phyloP scores from a whole-genome alignment of 2,329 filamentous ascomycete species.

The Hysterium pulicare region DNA sequence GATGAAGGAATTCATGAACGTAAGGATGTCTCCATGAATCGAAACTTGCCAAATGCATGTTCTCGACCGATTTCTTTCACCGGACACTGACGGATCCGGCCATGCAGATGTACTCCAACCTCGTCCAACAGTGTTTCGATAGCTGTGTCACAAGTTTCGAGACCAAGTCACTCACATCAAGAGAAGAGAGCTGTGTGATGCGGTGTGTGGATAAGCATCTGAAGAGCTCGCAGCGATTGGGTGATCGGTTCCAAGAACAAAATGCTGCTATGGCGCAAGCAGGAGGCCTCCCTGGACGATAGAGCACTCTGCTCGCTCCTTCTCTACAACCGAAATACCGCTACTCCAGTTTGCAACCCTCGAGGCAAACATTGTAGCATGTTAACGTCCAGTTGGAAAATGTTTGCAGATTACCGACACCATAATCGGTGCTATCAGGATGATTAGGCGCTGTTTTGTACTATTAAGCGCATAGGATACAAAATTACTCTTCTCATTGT shows the following conservation, averaged over 20 bases:
- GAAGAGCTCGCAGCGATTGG: slow-evolving; percentile 84
- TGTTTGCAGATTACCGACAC: no score
- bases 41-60: background rate
- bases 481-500: slow-evolving; percentile 3
- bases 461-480: no score
- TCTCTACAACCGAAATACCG: no score
- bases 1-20: slow-evolving; percentile 98
- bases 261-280: slow-evolving; percentile 65
- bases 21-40: slow-evolving; percentile 49
- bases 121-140: slow-evolving; percentile 88
- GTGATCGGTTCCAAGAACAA: slow-evolving; percentile 82
- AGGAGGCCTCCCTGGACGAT: slow-evolving; percentile 50
- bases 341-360: no score
- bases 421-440: no score
- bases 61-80: slow-evolving; percentile 1
- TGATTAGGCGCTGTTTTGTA: no score
- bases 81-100: slow-evolving; percentile 9
- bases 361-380: no score
- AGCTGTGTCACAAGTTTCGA: slow-evolving; percentile 98
- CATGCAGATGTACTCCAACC: slow-evolving; percentile 64
- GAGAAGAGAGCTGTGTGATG: slow-evolving; percentile 88
- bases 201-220: slow-evolving; percentile 96
- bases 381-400: no score
- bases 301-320: slow-evolving; percentile 12
- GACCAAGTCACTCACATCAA: slow-evolving; percentile 84